These are phyloP conservation scores for Solanum ossicruentum DNA, from an alignment of 257 asterid genomes.

Conservation along the genomic window DNA sequence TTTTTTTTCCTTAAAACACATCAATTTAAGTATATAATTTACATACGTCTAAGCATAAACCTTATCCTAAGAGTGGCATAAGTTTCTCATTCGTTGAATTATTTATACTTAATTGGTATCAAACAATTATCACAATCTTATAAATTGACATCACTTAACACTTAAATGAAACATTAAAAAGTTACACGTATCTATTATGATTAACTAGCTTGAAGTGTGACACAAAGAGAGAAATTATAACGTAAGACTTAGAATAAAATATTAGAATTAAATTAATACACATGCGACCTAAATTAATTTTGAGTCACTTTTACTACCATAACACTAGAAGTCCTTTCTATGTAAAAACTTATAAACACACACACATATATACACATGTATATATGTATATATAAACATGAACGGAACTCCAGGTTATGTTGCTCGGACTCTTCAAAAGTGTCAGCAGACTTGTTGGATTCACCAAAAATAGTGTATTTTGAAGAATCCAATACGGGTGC, in stretches of 20 bases:
- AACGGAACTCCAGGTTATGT: background rate
- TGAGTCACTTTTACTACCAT: background rate
- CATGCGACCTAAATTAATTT: background rate
- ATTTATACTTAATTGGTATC: background rate
- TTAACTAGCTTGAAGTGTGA: background rate
- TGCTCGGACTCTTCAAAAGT: no score
- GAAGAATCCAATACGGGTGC: no score
- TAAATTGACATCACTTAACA: background rate
- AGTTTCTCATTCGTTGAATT: background rate
- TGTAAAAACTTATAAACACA: background rate
- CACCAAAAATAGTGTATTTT: no score
- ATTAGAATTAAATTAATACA: background rate
- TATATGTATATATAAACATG: no score
- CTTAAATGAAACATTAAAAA: background rate
- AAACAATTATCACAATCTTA: background rate
- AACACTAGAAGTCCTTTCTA: background rate
- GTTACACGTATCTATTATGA: background rate
- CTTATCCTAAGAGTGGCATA: background rate
- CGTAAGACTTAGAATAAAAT: background rate
- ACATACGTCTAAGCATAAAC: background rate
- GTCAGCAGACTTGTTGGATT: no score
- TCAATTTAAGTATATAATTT: background rate
- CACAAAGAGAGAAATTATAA: background rate
- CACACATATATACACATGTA: no score
- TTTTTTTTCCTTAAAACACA: background rate